Conservation (phyloP, 1,139 yeast species). For the Yamadazyma triangularis region DNA sequence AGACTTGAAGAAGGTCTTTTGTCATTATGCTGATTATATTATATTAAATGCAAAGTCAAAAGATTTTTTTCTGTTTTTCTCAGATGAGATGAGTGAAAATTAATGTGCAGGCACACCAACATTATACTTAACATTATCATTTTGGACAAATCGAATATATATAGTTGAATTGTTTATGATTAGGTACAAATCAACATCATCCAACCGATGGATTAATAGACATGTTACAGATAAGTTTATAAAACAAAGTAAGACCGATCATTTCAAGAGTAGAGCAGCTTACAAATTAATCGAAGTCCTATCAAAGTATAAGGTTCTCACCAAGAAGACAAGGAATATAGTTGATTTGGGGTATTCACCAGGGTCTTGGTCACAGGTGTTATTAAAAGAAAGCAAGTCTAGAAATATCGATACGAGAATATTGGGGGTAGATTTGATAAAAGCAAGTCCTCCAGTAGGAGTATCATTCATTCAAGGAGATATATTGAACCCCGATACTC, state of each 20-base stretch:
- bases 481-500: conserved; percentile 31
- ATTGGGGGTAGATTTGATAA: conserved; percentile 40
- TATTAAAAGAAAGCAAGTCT: conserved; percentile 20
- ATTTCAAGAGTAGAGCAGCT: conserved; percentile 84
- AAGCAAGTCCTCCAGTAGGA: conserved; percentile 37
- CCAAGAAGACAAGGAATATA: conserved; percentile 46
- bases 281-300: conserved; percentile 75
- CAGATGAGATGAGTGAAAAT: conserved; percentile 1
- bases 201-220: conserved; percentile 60
- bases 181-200: conserved; percentile 28
- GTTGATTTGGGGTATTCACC: conserved; percentile 66
- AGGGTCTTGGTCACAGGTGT: conserved; percentile 49
- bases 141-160: too few relatives aligned
- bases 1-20: conserved; percentile 12
- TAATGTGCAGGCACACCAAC: conserved; percentile 2
- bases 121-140: too few relatives aligned
- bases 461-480: conserved; percentile 40
- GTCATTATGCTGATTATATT: conserved; percentile 13
- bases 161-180: too few relatives aligned
- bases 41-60: too few relatives aligned
- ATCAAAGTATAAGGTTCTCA: conserved; percentile 56
- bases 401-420: conserved; percentile 9
- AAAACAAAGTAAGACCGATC: conserved; percentile 57
- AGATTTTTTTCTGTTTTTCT: too few relatives aligned
- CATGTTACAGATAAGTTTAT: conserved; percentile 63